Base-by-base conservation (phyloP, 306 rosid genomes). In the Prunus dulcis region DNA sequence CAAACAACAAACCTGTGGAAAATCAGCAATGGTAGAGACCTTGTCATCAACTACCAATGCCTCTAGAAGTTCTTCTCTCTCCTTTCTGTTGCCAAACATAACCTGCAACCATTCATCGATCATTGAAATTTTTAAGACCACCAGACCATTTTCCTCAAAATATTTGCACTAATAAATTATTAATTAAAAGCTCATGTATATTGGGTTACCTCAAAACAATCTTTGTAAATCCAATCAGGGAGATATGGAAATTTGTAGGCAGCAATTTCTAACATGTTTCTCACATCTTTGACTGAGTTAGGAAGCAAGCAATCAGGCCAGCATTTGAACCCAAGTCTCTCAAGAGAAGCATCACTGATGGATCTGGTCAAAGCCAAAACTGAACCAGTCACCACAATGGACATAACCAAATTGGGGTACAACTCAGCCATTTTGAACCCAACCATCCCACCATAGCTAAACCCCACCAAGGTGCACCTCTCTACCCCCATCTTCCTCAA, bases 401-500 rank as follows among this genome's bases (percentile, higher is more conserved):
- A 67, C 66, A 46, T 74, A 53, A 86, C 84, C 82, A 86, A 47
- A 19, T 79, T 62, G 0, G 87, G 90, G 57, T 52, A 82, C 77
- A 73, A 14, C 74, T 77, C 61, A 1, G 84, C 86, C 88, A 87
- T 45, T 47, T 74, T 82, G 56, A 84, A 84, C 72, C 84, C 90
- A 25, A 84, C 83, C 81, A 79, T 86, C 13, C 83, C 88, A 11
- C 90, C 86, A 52, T 83, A 86, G 84, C 89, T 83, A 3, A 78
- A 34, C 64, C 82, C 84, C 1, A 84, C 87, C 61, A 83, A 62
- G 38, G 78, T 79, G 70, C 82, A 86, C 78, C 53, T 72, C 46
- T 87, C 79, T 22, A 87, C 86, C 6, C 86, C 90, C 3, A 87
- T 72, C 64, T 38, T 82, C 50, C 13, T 61, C 79, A 87, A 45